phyloP scores from a whole-genome alignment of 371 early-diverging fungal genomes.

The Nosema muscidifuracis region DNA sequence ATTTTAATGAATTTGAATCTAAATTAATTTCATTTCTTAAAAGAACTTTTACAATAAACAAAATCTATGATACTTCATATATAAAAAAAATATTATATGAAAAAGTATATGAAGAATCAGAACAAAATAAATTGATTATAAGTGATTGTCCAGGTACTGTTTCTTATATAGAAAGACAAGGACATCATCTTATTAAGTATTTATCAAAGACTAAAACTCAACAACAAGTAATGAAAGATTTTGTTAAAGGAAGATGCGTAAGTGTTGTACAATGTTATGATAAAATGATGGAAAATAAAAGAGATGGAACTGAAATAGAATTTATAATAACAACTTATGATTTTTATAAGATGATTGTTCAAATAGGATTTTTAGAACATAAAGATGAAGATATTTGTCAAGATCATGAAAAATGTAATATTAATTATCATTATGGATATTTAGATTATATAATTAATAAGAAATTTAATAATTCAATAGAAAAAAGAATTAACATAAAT shows the following conservation, averaged over 20 bases:
- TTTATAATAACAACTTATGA: conserved; percentile 50
- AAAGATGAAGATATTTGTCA: neutral
- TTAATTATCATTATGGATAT: neutral
- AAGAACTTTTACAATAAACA: conserved; percentile 1
- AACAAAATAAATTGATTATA: conserved; percentile 19
- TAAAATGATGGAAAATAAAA: conserved; percentile 49
- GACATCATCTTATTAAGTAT: conserved; percentile 33
- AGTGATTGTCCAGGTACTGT: conserved; percentile 57
- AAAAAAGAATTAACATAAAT: neutral
- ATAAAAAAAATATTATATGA: conserved; percentile 13
- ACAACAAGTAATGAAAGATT: conserved; percentile 28
- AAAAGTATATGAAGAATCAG: conserved; percentile 17
- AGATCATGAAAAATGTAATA: neutral
- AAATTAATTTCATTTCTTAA: conserved; percentile 27
- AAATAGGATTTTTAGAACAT: conserved; percentile 6
- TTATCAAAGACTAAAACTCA: conserved; percentile 35
- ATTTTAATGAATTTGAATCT: conserved; percentile 37
- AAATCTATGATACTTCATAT: conserved; percentile 47
- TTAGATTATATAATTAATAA: neutral
- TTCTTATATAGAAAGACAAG: conserved; percentile 52
- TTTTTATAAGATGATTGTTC: conserved; percentile 15
- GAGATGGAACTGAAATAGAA: conserved; percentile 32
- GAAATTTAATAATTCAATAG: neutral
- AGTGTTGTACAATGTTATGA: conserved; percentile 54
- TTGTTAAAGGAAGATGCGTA: conserved; percentile 25